Conservation (phyloP, 345 rosid genomes). For the Adansonia digitata region DNA sequence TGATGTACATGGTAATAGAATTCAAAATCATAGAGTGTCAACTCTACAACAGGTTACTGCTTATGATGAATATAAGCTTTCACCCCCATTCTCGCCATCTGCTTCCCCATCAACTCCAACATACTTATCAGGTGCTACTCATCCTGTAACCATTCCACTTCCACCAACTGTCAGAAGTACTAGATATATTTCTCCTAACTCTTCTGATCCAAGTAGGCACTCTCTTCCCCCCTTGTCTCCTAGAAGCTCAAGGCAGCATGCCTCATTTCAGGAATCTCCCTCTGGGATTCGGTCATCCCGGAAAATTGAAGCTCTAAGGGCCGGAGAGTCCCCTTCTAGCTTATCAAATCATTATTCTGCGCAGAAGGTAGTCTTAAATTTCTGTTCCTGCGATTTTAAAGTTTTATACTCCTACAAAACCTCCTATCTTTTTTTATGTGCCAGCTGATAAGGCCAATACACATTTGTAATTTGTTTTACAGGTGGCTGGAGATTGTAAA, state of each 20-base stretch:
- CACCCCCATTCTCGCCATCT: slow-evolving; percentile 84
- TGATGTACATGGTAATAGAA: slow-evolving; percentile 34
- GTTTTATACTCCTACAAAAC: neutral
- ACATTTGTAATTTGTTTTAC: slow-evolving; percentile 23
- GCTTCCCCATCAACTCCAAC: slow-evolving; percentile 67
- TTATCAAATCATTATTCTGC: slow-evolving; percentile 47
- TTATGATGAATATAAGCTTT: slow-evolving; percentile 68
- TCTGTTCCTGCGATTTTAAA: neutral
- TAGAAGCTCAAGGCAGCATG: slow-evolving; percentile 60
- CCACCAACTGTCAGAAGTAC: slow-evolving; percentile 38
- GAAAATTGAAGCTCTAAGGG: slow-evolving; percentile 48
- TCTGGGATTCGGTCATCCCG: slow-evolving; percentile 55
- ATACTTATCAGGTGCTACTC: slow-evolving; percentile 35
- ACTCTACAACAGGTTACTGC: slow-evolving; percentile 27
- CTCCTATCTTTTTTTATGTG: neutral
- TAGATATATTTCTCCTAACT: slow-evolving; percentile 61
- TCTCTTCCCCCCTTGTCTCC: slow-evolving; percentile 89
- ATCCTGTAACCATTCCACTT: slow-evolving; percentile 74
- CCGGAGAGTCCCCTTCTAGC: slow-evolving; percentile 61
- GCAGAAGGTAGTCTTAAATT: slow-evolving; percentile 49
- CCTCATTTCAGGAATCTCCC: slow-evolving; percentile 75
- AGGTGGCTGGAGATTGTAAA: slow-evolving; percentile 60
- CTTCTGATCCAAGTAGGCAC: slow-evolving; percentile 69
- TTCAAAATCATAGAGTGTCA: slow-evolving; percentile 36
- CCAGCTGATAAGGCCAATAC: slow-evolving; percentile 9